phyloP scores from a whole-genome alignment of 2,329 filamentous ascomycete species.

The Ceratocystis albifundus region DNA sequence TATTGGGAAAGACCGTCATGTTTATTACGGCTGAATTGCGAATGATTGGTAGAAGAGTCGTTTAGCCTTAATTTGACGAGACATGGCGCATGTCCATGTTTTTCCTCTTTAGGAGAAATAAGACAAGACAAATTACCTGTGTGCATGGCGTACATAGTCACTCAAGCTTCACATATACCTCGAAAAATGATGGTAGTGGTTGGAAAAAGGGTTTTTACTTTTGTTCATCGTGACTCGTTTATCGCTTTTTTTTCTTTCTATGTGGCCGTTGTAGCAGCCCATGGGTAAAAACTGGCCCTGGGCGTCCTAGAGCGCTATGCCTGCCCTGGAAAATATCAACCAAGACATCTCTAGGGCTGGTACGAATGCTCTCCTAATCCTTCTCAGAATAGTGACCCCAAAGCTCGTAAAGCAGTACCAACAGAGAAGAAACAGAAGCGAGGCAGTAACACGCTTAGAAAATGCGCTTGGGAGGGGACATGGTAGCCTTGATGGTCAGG shows the following conservation, averaged over 20 bases:
- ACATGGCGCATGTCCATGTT: not conserved
- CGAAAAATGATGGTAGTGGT: too few species aligned
- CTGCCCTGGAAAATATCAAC: not conserved
- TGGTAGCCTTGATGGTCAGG: conserved; percentile 99
- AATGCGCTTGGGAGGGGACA: conserved; percentile 95
- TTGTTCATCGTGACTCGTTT: conserved; percentile 14
- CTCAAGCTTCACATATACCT: too few species aligned
- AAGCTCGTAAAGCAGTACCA: not conserved
- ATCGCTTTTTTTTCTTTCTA: conserved; percentile 13
- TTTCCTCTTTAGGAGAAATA: not conserved
- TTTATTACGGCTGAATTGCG: not conserved
- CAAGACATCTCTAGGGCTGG: not conserved
- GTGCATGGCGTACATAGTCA: too few species aligned
- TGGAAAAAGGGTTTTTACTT: not conserved
- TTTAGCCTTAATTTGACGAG: not conserved
- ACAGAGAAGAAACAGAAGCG: conserved; percentile 24
- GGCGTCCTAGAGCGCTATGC: not conserved
- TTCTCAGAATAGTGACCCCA: conserved; percentile 9
- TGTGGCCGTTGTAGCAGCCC: not conserved
- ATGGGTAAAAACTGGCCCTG: not conserved
- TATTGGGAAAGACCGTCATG: not conserved
- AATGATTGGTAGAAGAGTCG: too few species aligned
- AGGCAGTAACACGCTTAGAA: conserved; percentile 55
- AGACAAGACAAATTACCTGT: not conserved
- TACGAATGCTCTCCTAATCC: not conserved